These are phyloP conservation scores for Gymnopilus dilepis DNA, from an alignment of 768 basidiomycete genomes.

Conservation along the genomic window DNA sequence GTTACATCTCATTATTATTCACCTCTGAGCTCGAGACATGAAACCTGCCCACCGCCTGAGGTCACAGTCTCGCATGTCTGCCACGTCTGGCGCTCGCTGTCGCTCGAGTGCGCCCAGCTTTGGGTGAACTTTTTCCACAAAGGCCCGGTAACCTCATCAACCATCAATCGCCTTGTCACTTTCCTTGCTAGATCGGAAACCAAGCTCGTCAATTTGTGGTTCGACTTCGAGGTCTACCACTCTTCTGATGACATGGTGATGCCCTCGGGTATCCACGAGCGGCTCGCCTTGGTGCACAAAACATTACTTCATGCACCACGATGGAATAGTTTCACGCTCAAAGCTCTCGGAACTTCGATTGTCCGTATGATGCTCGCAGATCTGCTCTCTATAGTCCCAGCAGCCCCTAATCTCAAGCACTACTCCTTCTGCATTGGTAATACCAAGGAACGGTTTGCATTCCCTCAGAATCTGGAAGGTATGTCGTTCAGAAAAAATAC, in stretches of 20 bases:
- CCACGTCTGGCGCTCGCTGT: too few species aligned
- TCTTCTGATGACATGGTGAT: too few species aligned
- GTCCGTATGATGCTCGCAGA: too few species aligned
- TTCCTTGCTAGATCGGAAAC: neutral
- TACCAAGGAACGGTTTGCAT: neutral
- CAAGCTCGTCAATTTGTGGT: neutral
- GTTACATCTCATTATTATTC: neutral
- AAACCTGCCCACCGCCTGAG: too few species aligned
- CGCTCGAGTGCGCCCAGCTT: too few species aligned
- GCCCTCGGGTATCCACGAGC: too few species aligned
- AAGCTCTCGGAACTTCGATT: too few species aligned
- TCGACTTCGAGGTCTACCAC: too few species aligned
- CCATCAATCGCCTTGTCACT: neutral
- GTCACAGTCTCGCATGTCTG: too few species aligned
- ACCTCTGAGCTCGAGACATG: too few species aligned
- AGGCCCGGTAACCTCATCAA: neutral
- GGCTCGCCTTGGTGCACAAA: too few species aligned
- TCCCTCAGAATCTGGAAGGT: neutral
- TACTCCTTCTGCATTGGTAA: neutral
- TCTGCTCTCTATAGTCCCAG: neutral
- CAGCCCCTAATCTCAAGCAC: neutral
- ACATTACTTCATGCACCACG: neutral
- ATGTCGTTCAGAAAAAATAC: neutral
- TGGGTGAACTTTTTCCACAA: neutral
- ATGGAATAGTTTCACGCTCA: neutral